Percentiles rank a stretch among this genome's conserved stretches.
Conservation (phyloP, 129 eudicot genomes). For the Lonicera japonica region DNA sequence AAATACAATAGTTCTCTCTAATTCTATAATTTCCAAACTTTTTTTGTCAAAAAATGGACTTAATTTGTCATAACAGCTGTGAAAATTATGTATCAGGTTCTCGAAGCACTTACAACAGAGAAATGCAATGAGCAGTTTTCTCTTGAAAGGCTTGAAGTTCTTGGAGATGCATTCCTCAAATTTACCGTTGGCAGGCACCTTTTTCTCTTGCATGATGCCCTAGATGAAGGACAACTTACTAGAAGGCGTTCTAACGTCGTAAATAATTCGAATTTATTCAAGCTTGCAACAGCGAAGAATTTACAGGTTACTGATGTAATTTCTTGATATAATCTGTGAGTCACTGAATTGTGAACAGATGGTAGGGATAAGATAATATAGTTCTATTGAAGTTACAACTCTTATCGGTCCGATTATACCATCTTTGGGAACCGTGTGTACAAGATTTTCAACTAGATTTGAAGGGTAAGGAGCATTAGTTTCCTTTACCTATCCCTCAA, state of each 20-base stretch:
- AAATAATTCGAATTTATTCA: conserved; percentile 65
- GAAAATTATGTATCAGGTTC: conserved; percentile 42
- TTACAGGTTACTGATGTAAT: conserved; percentile 56
- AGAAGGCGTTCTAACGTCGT: conserved; percentile 76
- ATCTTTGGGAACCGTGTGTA: too few species aligned
- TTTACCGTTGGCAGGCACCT: conserved; percentile 90
- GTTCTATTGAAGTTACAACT: background rate
- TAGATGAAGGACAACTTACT: conserved; percentile 95
- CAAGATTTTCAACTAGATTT: too few species aligned
- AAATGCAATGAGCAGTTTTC: conserved; percentile 76
- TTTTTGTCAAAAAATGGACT: background rate
- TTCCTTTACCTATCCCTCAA: too few species aligned
- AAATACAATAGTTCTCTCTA: too few species aligned
- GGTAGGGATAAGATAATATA: background rate
- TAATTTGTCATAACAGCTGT: conserved; percentile 4
- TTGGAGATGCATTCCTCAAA: conserved; percentile 95
- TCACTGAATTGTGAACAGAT: background rate
- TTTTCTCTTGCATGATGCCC: conserved; percentile 51
- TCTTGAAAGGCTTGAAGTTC: conserved; percentile 97
- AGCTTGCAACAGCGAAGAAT: conserved; percentile 44
- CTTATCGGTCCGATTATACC: too few species aligned
- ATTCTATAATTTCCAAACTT: too few species aligned
- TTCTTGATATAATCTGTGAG: background rate
- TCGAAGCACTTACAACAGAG: conserved; percentile 97
- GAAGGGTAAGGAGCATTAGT: too few species aligned